A percentile compares a stretch with the other conserved stretches of the same genome.
phyloP scores from a whole-genome alignment of 2,329 filamentous ascomycete species.

The Phialophora tarda region DNA sequence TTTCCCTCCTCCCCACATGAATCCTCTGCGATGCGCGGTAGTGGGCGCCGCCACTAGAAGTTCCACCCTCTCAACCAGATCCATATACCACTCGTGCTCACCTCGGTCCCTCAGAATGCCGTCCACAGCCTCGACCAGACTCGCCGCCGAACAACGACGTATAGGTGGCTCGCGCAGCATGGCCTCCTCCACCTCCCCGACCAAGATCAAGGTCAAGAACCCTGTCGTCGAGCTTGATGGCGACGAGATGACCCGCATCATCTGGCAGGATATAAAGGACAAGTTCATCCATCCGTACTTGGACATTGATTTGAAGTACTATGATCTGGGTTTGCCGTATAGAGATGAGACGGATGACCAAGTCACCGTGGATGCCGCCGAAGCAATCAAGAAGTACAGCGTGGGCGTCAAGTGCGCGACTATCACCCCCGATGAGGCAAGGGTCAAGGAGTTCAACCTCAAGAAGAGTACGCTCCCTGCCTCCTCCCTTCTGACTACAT shows the following conservation, averaged over 20 bases:
- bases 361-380: constrained; percentile 91
- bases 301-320: constrained; percentile 98
- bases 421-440: constrained; percentile 95
- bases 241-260: constrained; percentile 95
- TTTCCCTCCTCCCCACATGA: constrained; percentile 25
- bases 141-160: constrained; percentile 34
- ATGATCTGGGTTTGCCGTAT: constrained; percentile 90
- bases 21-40: constrained; percentile 32
- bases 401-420: constrained; percentile 99
- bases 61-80: constrained; percentile 11
- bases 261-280: constrained; percentile 99
- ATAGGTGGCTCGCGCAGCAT: constrained; percentile 50
- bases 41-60: constrained; percentile 33
- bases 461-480: constrained; percentile 79
- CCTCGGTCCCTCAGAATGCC: constrained; percentile 30
- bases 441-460: constrained; percentile 96
- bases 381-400: constrained; percentile 98
- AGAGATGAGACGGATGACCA: constrained; percentile 95
- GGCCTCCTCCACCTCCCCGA: constrained; percentile 50
- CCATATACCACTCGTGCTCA: constrained; percentile 22
- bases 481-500: constrained; percentile 7
- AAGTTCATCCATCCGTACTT: constrained; percentile 73
- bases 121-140: constrained; percentile 30
- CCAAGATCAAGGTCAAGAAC: constrained; percentile 99
- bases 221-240: constrained; percentile 97